A percentile compares a stretch with the other conserved stretches of the same genome.
Conservation (phyloP, 352 stramenopile species). For the Achlya hypogyna region DNA sequence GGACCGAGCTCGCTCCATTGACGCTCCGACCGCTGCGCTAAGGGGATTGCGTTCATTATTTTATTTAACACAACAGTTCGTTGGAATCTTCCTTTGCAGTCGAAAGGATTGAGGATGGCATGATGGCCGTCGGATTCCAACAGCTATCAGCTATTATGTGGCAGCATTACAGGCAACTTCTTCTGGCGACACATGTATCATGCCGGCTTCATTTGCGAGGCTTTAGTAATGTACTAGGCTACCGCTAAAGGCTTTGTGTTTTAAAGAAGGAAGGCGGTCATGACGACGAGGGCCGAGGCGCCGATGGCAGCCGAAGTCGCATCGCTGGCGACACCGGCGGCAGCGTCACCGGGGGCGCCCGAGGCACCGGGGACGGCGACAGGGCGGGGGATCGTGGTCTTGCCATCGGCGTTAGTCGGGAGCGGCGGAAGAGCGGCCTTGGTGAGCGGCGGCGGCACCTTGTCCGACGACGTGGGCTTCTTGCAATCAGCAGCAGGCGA, state of each 20-base stretch:
- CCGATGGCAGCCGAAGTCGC: not conserved
- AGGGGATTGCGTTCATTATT: no score
- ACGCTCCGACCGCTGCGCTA: not conserved
- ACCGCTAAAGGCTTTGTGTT: no score
- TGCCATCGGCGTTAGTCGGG: not conserved
- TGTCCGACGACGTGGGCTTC: not conserved
- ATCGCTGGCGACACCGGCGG: not conserved
- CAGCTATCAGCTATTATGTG: no score
- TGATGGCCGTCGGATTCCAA: no score
- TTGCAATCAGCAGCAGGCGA: constrained; percentile 32
- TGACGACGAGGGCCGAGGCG: not conserved
- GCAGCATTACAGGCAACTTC: no score
- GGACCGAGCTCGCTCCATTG: not conserved
- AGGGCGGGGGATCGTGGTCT: not conserved
- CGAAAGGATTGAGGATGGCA: no score
- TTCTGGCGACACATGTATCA: no score
- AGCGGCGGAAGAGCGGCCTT: not conserved
- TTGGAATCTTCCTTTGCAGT: no score
- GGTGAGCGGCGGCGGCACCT: not conserved
- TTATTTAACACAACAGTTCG: no score
- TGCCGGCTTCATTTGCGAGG: not conserved
- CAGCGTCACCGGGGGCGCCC: not conserved
- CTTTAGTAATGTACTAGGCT: no score
- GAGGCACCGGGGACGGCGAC: not conserved
- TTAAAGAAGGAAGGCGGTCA: not conserved